phyloP scores from a whole-genome alignment of 345 rosid genomes.

The Eucalyptus marginata region DNA sequence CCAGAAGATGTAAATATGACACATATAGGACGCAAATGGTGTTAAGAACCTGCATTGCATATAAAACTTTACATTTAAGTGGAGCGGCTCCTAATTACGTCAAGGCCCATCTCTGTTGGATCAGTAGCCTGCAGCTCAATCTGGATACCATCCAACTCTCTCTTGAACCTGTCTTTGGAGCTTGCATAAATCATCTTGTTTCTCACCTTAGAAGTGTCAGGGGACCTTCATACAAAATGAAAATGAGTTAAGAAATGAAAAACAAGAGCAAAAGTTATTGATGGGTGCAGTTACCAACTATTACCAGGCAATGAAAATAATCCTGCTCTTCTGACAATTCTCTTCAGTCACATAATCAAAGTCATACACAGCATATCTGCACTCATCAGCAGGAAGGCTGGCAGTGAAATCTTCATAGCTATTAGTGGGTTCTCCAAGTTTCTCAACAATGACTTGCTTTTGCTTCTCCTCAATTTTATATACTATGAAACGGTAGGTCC shows the following conservation, averaged over 20 bases:
- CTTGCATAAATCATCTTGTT: slow-evolving; percentile 74
- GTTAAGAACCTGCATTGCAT: not conserved
- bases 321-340: slow-evolving; percentile 63
- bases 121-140: slow-evolving; percentile 64
- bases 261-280: not conserved
- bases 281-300: not conserved
- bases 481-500: slow-evolving; percentile 53
- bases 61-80: slow-evolving; percentile 7
- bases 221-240: slow-evolving; percentile 27
- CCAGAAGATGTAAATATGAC: slow-evolving; percentile 17
- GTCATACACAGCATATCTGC: slow-evolving; percentile 65
- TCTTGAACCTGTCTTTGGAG: slow-evolving; percentile 58
- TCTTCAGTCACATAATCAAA: slow-evolving; percentile 53
- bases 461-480: slow-evolving; percentile 57
- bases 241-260: not conserved
- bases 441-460: slow-evolving; percentile 60
- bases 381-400: slow-evolving; percentile 54
- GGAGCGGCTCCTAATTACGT: slow-evolving; percentile 52
- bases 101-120: slow-evolving; percentile 61
- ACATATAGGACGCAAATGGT: not conserved
- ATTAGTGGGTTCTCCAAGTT: slow-evolving; percentile 46
- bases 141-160: slow-evolving; percentile 61
- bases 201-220: slow-evolving; percentile 48
- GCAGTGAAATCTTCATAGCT: slow-evolving; percentile 46
- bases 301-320: slow-evolving; percentile 60